A percentile compares a stretch with the other conserved stretches of the same genome.
Conservation (phyloP, 768 basidiomycete genomes). For the Rhodotorula babjevae region DNA sequence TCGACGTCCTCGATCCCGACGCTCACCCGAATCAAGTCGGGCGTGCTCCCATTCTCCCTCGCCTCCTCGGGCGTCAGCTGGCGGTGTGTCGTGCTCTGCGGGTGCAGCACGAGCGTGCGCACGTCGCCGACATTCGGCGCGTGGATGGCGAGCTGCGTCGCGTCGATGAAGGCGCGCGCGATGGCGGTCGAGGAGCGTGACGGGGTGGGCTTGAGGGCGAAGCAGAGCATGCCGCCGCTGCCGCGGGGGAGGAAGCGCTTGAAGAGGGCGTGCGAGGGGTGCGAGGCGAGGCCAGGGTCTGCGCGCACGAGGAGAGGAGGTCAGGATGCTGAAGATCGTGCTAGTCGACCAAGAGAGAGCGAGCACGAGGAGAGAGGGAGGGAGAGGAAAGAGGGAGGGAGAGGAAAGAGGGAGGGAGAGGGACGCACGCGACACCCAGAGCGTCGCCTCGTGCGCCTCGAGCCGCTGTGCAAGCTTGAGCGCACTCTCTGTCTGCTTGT, state of each 20-base stretch:
- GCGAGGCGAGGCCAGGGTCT: constrained; percentile 63
- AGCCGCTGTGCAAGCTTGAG: not conserved
- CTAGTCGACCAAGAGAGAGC: constrained; percentile 52
- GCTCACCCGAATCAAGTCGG: constrained; percentile 9
- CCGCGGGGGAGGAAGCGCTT: constrained; percentile 40
- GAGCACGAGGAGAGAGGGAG: no score
- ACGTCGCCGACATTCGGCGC: constrained; percentile 46
- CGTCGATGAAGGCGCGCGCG: constrained; percentile 56
- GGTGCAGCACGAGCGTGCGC: constrained; percentile 62
- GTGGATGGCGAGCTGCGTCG: constrained; percentile 63
- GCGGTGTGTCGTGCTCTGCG: constrained; percentile 68
- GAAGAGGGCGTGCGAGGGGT: constrained; percentile 59
- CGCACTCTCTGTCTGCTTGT: constrained; percentile 67
- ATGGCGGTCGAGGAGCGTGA: constrained; percentile 49
- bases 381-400: no score
- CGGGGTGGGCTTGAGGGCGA: constrained; percentile 57
- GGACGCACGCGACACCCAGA: not conserved
- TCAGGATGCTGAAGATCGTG: constrained; percentile 61
- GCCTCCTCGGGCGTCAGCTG: constrained; percentile 60
- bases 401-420: constrained; percentile 45
- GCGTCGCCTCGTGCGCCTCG: not conserved
- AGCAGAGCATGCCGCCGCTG: constrained; percentile 70
- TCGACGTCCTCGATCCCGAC: constrained; percentile 24
- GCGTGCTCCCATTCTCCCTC: not conserved
- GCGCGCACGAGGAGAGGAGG: constrained; percentile 51